Base-by-base conservation (phyloP, 345 rosid genomes). In the Arabis alpina region DNA sequence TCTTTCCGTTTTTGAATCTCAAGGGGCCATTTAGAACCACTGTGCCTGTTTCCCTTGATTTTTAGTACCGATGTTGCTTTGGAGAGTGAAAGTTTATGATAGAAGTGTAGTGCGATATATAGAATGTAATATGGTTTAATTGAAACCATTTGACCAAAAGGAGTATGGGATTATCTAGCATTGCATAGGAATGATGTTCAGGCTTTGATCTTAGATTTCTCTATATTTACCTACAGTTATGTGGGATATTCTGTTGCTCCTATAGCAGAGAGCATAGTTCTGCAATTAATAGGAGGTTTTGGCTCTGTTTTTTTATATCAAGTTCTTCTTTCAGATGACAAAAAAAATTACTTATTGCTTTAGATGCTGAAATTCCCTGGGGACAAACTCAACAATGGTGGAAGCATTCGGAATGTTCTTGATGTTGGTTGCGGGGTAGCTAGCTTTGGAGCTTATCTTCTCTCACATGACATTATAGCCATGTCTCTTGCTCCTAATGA, bases 341-440 rank as follows among this genome's bases (percentile, higher is more conserved):
- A 76, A 50, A 19, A 70, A 53, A 36, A 47, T 49, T 75, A 37
- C 68, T 76, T 75, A 42, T 68, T 80, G 74, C n/a, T 73, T 9
- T 79, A 94, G 99, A 94, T 94, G 99, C 95, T 94, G 56, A 94
- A 89, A 76, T 91, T 91, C 80, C 93, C 98, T 15, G 82, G 80
- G 9, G 95, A 91, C 77, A 91, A 85, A 74, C 97, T 94, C 70
- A 73, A 88, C 77, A 91, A 94, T 70, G 82, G 87, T 9, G 98
- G 99, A 54, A 82, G 83, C 68, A 57, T 91, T 73, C 78, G 97
- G 55, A 94, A 78, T 63, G 99, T 89, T 69, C 97, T 94, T 68
- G 99, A 94, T 61, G 93, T 94, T 74, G 99, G 99, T 28, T 94
- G 99, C 24, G 99, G 99, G 28, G 99, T 94, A 62, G 99, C 99